Percentiles rank a stretch among this genome's conserved stretches.
phyloP scores from a whole-genome alignment of 164 flowering plant species.

The Umbellularia californica region DNA sequence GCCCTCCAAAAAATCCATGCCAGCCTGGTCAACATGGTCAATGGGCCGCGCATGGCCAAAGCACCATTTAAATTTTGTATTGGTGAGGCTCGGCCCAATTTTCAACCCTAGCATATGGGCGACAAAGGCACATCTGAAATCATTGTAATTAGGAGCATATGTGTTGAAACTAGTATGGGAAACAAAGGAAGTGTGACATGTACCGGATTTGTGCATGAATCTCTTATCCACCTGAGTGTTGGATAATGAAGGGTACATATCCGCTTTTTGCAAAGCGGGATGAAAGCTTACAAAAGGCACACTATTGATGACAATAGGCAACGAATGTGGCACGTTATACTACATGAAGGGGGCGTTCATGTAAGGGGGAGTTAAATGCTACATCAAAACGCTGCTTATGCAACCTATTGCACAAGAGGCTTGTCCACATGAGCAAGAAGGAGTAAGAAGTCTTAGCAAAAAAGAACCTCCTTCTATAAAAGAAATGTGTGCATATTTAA shows the following conservation, averaged over 20 bases:
- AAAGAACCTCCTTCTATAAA: background rate
- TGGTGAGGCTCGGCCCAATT: too few relatives aligned
- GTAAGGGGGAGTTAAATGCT: background rate
- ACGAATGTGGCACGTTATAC: background rate
- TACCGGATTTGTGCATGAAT: background rate
- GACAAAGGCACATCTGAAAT: background rate
- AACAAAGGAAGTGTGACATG: background rate
- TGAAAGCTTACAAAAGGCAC: slow-evolving; percentile 6
- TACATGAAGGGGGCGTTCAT: background rate
- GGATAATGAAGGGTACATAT: slow-evolving; percentile 1
- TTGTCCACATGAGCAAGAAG: slow-evolving; percentile 3
- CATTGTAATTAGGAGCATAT: background rate
- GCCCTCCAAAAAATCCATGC: too few relatives aligned
- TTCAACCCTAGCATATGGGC: too few relatives aligned
- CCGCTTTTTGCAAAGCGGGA: background rate
- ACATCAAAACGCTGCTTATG: background rate
- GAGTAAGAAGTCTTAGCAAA: background rate
- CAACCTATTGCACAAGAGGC: slow-evolving; percentile 8
- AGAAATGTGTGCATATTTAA: background rate
- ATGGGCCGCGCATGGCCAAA: too few relatives aligned
- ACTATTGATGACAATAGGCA: background rate
- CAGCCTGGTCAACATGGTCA: too few relatives aligned
- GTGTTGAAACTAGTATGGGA: background rate
- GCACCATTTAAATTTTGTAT: too few relatives aligned
- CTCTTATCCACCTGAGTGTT: background rate